Base-by-base conservation (phyloP, 116 monocot genomes). In the Posidonia oceanica region DNA sequence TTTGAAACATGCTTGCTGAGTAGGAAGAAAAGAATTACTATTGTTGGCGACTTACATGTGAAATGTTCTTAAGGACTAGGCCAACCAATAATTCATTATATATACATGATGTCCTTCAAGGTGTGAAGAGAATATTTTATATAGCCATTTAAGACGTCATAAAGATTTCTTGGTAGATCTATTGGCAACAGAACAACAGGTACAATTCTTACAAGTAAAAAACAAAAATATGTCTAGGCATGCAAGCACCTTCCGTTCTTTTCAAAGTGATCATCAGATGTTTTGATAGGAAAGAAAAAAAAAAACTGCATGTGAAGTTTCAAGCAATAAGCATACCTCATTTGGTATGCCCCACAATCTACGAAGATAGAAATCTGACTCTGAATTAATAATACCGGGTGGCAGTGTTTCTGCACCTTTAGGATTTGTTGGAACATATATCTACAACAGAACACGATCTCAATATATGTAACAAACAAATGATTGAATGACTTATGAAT, bases 401-500 rank as follows among this genome's bases (percentile, higher is more conserved):
- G 80, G 77, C 59, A 84, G 78, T 20, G 54, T 71, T 75, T 84
- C 78, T 38, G 77, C 80, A 39, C 78, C 84, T 39, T 54, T 36
- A 22, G 80, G 80, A 73, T 79, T 83, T 75, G 75, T 76, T 63
- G 83, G 83, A 53, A 76, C 83, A 73, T 69, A 76, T 58, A 83
- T 79, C 83, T 83, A 48, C 29, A 75, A 29, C 21, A 21, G 22
- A 13, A 67, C 5, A 51, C 12, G 7, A 15, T 1, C 17, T 6
- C 39, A 17, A 17, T 41, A 39, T 7, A 41, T 16, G 39, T 17
- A 64, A 3, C 14, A 64, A 13, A 40, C n/a, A 2, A 10, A n/a
- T 20, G 4, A 39, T 42, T 39, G 17, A 2, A 3, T 58, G 21
- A 17, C 58, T 11, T 13, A 14, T 7, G 21, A 61, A 61, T 61